Conservation (phyloP, 345 rosid species). For the Moricandia arvensis region DNA sequence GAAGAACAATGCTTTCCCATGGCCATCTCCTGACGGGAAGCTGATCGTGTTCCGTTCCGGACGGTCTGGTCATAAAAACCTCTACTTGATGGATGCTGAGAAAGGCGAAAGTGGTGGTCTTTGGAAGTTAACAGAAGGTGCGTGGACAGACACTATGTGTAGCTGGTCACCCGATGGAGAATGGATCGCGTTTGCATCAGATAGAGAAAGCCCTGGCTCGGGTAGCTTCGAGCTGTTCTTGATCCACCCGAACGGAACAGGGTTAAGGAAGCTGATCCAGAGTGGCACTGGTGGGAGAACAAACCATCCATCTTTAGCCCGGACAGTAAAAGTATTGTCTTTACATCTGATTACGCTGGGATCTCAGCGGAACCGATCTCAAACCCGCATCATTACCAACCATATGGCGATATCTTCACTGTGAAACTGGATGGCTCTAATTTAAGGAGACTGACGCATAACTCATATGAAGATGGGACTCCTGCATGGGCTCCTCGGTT, state of each 20-base stretch:
- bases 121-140: constrained; percentile 61
- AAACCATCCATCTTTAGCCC: constrained; percentile 86
- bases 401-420: constrained; percentile 82
- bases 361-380: constrained; percentile 93
- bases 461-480: constrained; percentile 87
- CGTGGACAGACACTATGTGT: constrained; percentile 86
- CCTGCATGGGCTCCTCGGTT: constrained; percentile 66
- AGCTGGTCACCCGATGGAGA: constrained; percentile 81
- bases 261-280: constrained; percentile 59
- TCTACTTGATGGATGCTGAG: constrained; percentile 73
- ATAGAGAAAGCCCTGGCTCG: constrained; percentile 63
- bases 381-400: constrained; percentile 78
- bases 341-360: constrained; percentile 73
- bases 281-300: constrained; percentile 70
- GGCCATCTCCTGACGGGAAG: constrained; percentile 83
- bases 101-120: constrained; percentile 62
- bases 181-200: constrained; percentile 79
- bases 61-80: constrained; percentile 74
- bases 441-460: constrained; percentile 73
- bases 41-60: constrained; percentile 75
- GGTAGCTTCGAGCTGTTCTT: constrained; percentile 73
- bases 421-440: constrained; percentile 70
- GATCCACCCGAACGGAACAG: constrained; percentile 81
- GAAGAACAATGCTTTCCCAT: constrained; percentile 80
- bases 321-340: constrained; percentile 63